Percentiles rank a stretch among this genome's conserved stretches.
Evolutionary conservation across 441 rosid species (phyloP).

Genomic region (Capsella rubella): DNA sequence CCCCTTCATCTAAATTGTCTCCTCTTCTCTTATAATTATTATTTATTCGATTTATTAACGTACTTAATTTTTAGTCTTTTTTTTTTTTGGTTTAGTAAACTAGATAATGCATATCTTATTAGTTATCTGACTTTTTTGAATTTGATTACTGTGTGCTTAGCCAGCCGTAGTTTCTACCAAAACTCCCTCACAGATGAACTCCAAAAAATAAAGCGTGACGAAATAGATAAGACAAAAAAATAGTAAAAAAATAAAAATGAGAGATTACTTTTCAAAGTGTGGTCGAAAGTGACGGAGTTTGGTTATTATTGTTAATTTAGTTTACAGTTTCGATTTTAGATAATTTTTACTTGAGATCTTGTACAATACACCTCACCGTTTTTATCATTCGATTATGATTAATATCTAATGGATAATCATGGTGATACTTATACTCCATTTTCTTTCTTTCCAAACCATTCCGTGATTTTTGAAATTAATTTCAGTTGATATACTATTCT

Average conservation of each 20-base stretch:
- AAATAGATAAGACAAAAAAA: conserved; percentile 16
- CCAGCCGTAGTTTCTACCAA: conserved; percentile 1
- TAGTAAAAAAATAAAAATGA: background rate
- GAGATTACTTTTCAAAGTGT: background rate
- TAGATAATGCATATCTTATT: conserved; percentile 1
- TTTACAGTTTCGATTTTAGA: background rate
- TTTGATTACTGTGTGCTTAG: conserved; percentile 4
- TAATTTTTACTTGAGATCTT: background rate
- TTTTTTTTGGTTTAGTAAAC: background rate
- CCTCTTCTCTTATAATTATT: background rate
- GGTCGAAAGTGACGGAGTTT: conserved; percentile 21
- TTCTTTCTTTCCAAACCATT: too few relatives aligned
- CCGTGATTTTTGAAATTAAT: too few relatives aligned
- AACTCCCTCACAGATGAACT: background rate
- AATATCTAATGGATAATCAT: too few relatives aligned
- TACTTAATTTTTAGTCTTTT: background rate
- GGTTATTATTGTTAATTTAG: background rate
- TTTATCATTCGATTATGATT: conserved; percentile 27
- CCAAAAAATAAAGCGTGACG: conserved; percentile 30
- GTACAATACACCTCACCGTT: conserved; percentile 14
- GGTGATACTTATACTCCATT: too few relatives aligned
- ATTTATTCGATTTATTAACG: background rate
- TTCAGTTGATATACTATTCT: too few relatives aligned
- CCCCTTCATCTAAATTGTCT: conserved; percentile 7
- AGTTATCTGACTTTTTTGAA: conserved; percentile 30